phyloP scores from a whole-genome alignment of 2,329 filamentous ascomycete species.

The Myriosclerotinia duriaeana region DNA sequence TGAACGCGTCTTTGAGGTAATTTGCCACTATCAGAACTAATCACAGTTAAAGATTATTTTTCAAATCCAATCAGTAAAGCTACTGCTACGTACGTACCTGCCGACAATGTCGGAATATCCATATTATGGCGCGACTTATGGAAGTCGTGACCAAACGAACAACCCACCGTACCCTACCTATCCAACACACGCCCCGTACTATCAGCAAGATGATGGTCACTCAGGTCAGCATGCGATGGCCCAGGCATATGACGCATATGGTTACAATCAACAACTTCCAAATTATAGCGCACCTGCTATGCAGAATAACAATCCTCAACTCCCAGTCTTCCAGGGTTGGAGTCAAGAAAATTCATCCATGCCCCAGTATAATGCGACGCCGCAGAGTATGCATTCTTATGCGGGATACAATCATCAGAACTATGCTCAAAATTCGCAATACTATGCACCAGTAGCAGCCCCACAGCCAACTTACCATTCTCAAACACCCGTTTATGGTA shows the following conservation, averaged over 20 bases:
- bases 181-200: constrained; percentile 33
- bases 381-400: constrained; percentile 32
- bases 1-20: constrained; percentile 29
- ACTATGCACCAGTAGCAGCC: constrained; percentile 19
- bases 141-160: constrained; percentile 33
- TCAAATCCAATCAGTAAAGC: constrained; percentile 1
- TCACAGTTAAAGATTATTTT: constrained; percentile 1
- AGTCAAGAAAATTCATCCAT: constrained; percentile 36
- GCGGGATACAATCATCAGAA: constrained; percentile 26
- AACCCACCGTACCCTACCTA: constrained; percentile 33
- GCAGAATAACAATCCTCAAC: constrained; percentile 34
- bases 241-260: constrained; percentile 37
- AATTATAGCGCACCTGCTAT: constrained; percentile 35
- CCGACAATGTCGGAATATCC: constrained; percentile 50
- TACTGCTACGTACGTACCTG: neutral
- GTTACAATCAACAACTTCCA: constrained; percentile 36
- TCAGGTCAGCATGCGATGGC: constrained; percentile 31
- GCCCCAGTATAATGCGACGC: constrained; percentile 29
- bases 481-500: constrained; percentile 23
- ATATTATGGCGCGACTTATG: constrained; percentile 44
- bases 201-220: constrained; percentile 33
- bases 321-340: constrained; percentile 40
- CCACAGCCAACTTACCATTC: constrained; percentile 19
- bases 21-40: constrained; percentile 18
- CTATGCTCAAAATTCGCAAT: constrained; percentile 32